These are phyloP conservation scores for Suillus alpinus DNA, from an alignment of 768 basidiomycete species.

Conservation along the genomic window DNA sequence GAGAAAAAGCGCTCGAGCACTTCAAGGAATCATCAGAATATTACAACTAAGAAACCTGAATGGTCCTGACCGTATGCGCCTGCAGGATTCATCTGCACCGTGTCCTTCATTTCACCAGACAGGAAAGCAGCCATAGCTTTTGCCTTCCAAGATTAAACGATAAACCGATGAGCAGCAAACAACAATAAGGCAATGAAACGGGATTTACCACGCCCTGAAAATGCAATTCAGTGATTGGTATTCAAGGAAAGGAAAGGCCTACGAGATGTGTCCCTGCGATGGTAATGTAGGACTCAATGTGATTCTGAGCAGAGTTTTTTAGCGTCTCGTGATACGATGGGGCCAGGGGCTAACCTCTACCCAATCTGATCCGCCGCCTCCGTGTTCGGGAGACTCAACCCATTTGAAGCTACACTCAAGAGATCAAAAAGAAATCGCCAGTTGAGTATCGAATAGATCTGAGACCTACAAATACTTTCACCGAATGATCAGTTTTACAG, in stretches of 20 bases:
- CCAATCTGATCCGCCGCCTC: slow-evolving; percentile 83
- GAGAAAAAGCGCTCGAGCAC: slow-evolving; percentile 90
- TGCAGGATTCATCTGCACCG: slow-evolving; percentile 80
- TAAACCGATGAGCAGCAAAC: background rate
- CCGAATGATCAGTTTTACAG: slow-evolving; percentile 7
- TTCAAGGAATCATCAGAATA: slow-evolving; percentile 22
- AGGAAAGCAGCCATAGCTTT: slow-evolving; percentile 96
- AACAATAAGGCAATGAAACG: background rate
- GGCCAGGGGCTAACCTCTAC: slow-evolving; percentile 63
- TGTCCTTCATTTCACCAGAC: slow-evolving; percentile 95
- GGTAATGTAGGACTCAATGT: slow-evolving; percentile 82
- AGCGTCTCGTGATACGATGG: background rate
- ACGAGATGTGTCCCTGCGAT: slow-evolving; percentile 88
- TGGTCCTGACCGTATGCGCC: slow-evolving; percentile 62
- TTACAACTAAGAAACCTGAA: background rate
- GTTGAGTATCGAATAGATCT: background rate
- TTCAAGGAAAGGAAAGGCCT: slow-evolving; percentile 19
- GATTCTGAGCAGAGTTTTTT: slow-evolving; percentile 44
- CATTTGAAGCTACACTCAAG: slow-evolving; percentile 73
- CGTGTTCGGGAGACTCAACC: slow-evolving; percentile 86
- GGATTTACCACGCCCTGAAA: slow-evolving; percentile 67
- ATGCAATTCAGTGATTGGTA: slow-evolving; percentile 1
- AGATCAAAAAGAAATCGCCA: slow-evolving; percentile 6
- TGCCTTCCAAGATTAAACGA: slow-evolving; percentile 45
- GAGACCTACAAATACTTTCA: slow-evolving; percentile 78